These are phyloP conservation scores for Lagenaria siceraria DNA, from an alignment of 306 rosid genomes.

Conservation along the genomic window DNA sequence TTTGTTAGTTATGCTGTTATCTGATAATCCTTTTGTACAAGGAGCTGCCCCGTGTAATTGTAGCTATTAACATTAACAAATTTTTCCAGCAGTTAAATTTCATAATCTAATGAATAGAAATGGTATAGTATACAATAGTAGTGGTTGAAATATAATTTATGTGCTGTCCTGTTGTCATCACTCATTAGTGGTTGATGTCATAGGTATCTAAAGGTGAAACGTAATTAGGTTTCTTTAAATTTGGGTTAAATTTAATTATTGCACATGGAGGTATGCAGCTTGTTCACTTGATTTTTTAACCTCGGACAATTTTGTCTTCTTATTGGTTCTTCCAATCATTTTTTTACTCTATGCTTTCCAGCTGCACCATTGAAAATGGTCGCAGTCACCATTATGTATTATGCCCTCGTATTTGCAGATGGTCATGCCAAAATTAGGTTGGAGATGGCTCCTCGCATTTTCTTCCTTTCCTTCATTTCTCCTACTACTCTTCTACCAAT, in stretches of 20 bases:
- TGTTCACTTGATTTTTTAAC: background rate
- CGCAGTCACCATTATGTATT: conserved; percentile 11
- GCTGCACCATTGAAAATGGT: background rate
- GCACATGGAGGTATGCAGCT: background rate
- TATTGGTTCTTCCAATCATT: background rate
- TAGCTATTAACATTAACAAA: too few species aligned
- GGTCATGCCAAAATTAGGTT: conserved; percentile 86
- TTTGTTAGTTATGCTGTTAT: background rate
- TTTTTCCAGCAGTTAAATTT: background rate
- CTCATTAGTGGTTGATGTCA: background rate
- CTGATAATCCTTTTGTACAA: background rate
- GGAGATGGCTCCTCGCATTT: conserved; percentile 95
- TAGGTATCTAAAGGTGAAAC: background rate
- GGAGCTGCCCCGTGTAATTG: background rate
- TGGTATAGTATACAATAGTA: background rate
- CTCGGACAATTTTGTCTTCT: background rate
- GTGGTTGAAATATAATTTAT: background rate
- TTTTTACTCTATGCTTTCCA: background rate
- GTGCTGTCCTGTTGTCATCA: background rate
- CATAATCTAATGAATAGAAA: background rate
- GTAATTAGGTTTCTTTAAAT: background rate
- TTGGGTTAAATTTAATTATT: background rate
- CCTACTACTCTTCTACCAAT: conserved; percentile 71
- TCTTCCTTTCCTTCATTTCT: conserved; percentile 75
- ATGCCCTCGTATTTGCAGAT: conserved; percentile 40